phyloP scores from a whole-genome alignment of 805 yeast genomes.

The Suhomyces pyralidae region DNA sequence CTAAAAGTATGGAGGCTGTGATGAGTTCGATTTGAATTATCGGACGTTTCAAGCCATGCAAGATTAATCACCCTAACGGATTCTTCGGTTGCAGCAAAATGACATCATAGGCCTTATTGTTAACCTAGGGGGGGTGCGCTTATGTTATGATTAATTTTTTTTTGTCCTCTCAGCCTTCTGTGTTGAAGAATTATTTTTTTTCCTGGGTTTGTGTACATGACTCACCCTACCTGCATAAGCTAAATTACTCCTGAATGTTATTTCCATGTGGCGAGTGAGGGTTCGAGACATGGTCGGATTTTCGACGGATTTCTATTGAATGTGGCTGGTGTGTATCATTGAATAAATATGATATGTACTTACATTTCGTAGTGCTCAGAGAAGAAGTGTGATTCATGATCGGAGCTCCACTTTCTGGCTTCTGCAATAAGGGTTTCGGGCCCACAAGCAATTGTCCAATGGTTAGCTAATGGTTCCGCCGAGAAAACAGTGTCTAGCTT shows the following conservation, averaged over 20 bases:
- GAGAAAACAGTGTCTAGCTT: slow-evolving; percentile 31
- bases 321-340: background rate
- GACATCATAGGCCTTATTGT: background rate
- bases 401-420: slow-evolving; percentile 36
- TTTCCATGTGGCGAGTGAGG: too few relatives aligned
- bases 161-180: background rate
- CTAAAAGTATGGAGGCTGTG: background rate
- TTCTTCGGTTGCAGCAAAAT: background rate
- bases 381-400: slow-evolving; percentile 34
- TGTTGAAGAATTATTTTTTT: background rate
- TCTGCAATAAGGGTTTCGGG: slow-evolving; percentile 44
- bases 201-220: too few relatives aligned
- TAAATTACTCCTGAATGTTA: too few relatives aligned
- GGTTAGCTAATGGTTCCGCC: slow-evolving; percentile 29
- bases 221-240: too few relatives aligned
- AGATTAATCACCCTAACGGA: background rate
- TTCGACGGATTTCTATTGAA: too few relatives aligned
- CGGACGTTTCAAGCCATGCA: background rate
- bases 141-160: background rate
- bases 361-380: slow-evolving; percentile 44
- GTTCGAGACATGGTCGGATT: too few relatives aligned
- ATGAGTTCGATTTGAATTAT: background rate
- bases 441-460: slow-evolving; percentile 62
- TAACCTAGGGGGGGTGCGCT: background rate
- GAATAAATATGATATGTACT: background rate